These are phyloP conservation scores for Aschersonia sp. DNA, from an alignment of 2,329 filamentous ascomycete species.

Conservation along the genomic window DNA sequence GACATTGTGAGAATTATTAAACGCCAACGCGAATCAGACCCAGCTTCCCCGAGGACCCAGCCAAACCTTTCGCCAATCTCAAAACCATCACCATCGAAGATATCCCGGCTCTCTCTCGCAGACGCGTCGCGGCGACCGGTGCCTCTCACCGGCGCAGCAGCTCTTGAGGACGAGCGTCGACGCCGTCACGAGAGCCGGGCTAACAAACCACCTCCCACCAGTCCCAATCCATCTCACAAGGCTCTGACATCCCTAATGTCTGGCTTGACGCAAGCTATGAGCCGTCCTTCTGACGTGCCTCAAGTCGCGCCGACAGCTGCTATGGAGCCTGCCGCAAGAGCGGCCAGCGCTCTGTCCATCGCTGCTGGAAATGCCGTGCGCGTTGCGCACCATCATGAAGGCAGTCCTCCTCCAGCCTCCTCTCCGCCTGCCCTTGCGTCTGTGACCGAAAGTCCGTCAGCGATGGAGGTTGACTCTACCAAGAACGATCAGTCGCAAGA, in stretches of 20 bases:
- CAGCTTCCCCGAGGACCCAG: constrained; percentile 20
- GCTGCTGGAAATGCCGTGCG: constrained; percentile 17
- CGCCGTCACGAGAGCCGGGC: constrained; percentile 23
- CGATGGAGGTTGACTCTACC: constrained; percentile 38
- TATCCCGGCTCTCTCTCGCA: constrained; percentile 32
- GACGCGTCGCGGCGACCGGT: constrained; percentile 27
- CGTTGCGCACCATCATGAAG: constrained; percentile 27
- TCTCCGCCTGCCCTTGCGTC: constrained; percentile 25
- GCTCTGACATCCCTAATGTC: constrained; percentile 40
- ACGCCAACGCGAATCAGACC: constrained; percentile 32
- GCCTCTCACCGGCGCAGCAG: constrained; percentile 37
- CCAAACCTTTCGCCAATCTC: constrained; percentile 15
- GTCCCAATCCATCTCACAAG: constrained; percentile 38
- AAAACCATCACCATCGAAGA: constrained; percentile 37
- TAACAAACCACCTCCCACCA: constrained; percentile 27
- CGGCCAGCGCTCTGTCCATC: constrained; percentile 17
- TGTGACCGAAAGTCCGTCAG: constrained; percentile 34
- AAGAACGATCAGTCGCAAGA: constrained; percentile 20
- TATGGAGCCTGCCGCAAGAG: constrained; percentile 26
- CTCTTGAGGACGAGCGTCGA: constrained; percentile 37
- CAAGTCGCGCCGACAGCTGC: constrained; percentile 25
- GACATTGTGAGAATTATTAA: constrained; percentile 26
- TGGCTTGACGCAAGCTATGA: constrained; percentile 35
- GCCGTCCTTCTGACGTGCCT: constrained; percentile 39
- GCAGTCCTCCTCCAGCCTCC: constrained; percentile 17